phyloP scores from a whole-genome alignment of 768 basidiomycete genomes.

The Pisolithus tinctorius region DNA sequence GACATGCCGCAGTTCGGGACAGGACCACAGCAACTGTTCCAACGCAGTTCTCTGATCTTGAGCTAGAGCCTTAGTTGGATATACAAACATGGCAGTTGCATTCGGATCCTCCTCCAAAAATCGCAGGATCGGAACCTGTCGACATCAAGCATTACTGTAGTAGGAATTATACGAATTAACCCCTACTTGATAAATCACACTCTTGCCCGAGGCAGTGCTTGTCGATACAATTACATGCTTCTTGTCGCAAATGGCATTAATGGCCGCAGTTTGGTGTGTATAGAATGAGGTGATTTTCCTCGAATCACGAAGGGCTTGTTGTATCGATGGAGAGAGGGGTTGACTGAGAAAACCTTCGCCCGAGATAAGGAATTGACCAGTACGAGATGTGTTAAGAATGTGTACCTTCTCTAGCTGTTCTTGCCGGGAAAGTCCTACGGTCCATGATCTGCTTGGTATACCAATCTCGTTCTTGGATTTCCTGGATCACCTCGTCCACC shows the following conservation, averaged over 20 bases:
- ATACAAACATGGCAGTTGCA: slow-evolving; percentile 76
- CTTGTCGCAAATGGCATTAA: slow-evolving; percentile 50
- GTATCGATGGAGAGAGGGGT: slow-evolving; percentile 52
- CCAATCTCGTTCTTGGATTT: slow-evolving; percentile 53
- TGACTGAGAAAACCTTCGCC: slow-evolving; percentile 41
- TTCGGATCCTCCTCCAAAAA: slow-evolving; percentile 54
- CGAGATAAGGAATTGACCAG: neutral
- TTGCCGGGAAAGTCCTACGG: slow-evolving; percentile 47
- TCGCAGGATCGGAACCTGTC: slow-evolving; percentile 62
- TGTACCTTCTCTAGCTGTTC: slow-evolving; percentile 45
- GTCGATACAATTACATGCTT: slow-evolving; percentile 84
- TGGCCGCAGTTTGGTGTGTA: slow-evolving; percentile 62
- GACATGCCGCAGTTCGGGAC: slow-evolving; percentile 56
- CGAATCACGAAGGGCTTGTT: slow-evolving; percentile 46
- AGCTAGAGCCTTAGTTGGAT: slow-evolving; percentile 90
- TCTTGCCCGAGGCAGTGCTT: slow-evolving; percentile 86
- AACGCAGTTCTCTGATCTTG: slow-evolving; percentile 78
- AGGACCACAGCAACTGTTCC: slow-evolving; percentile 55
- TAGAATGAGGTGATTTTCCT: slow-evolving; percentile 64
- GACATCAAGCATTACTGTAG: neutral
- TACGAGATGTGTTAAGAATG: neutral
- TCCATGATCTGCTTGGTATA: slow-evolving; percentile 66
- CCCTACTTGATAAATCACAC: slow-evolving; percentile 74
- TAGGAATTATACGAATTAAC: neutral
- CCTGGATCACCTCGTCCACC: slow-evolving; percentile 50